phyloP scores from a whole-genome alignment of 2,329 filamentous ascomycete genomes.

The Neonectria sp. region DNA sequence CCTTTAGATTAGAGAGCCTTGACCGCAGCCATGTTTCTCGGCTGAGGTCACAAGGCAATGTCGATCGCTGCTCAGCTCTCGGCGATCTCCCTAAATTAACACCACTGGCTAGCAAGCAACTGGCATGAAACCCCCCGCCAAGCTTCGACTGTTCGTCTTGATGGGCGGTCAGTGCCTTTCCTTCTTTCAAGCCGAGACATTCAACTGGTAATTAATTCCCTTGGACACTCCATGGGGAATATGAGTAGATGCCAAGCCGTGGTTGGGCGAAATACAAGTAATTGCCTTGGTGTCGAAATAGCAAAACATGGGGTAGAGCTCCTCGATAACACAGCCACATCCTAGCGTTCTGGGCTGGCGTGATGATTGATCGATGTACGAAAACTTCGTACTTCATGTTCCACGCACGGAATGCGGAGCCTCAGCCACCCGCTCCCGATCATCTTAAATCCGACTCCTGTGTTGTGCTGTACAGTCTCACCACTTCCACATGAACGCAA shows the following conservation, averaged over 20 bases:
- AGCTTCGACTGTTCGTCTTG: no score
- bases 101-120: background rate
- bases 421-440: background rate
- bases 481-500: background rate
- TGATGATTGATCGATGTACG: background rate
- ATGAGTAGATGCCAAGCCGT: background rate
- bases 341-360: background rate
- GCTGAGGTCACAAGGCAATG: slow-evolving; percentile 3
- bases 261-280: background rate
- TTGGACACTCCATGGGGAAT: background rate
- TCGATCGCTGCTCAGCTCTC: slow-evolving; percentile 16
- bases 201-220: background rate
- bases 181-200: no score
- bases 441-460: background rate
- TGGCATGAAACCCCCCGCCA: slow-evolving; percentile 1
- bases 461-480: background rate
- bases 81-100: slow-evolving; percentile 6
- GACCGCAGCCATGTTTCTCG: background rate
- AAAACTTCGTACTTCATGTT: no score
- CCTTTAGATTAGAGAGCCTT: background rate
- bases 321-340: background rate
- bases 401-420: background rate
- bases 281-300: background rate
- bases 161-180: no score
- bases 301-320: no score